phyloP scores from a whole-genome alignment of 371 early-diverging fungal species.

The Syncephalis plumigaleata region DNA sequence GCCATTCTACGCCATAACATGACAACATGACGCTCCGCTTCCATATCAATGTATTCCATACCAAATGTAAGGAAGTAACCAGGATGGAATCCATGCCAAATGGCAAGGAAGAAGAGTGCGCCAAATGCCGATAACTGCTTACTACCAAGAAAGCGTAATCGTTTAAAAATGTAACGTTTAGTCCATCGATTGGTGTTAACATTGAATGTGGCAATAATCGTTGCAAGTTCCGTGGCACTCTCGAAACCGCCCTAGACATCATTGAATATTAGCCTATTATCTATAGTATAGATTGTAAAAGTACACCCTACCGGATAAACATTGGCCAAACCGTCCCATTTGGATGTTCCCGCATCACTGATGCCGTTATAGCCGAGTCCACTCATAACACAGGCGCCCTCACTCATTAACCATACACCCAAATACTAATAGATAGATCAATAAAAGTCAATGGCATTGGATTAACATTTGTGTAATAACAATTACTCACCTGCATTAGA shows the following conservation, averaged over 20 bases:
- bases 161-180: constrained; percentile 54
- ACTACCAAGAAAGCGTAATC: constrained; percentile 41
- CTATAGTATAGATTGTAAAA: neutral
- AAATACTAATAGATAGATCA: no score
- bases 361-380: constrained; percentile 45
- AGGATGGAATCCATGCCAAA: constrained; percentile 55
- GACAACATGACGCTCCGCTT: constrained; percentile 6
- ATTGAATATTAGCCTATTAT: no score
- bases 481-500: neutral
- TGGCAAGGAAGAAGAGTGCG: constrained; percentile 42
- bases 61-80: constrained; percentile 44
- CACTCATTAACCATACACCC: constrained; percentile 48
- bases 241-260: constrained; percentile 13
- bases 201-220: constrained; percentile 43
- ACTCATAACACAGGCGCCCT: constrained; percentile 38
- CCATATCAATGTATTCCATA: constrained; percentile 39
- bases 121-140: constrained; percentile 37
- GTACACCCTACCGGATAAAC: constrained; percentile 19
- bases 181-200: constrained; percentile 60
- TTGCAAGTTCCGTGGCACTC: constrained; percentile 32
- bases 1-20: no score
- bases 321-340: constrained; percentile 42
- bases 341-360: constrained; percentile 21
- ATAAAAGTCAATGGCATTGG: no score
- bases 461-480: no score